Percentiles rank a stretch among this genome's conserved stretches.
Conservation (phyloP, 2,329 filamentous ascomycete genomes). For the Alternaria triticina region DNA sequence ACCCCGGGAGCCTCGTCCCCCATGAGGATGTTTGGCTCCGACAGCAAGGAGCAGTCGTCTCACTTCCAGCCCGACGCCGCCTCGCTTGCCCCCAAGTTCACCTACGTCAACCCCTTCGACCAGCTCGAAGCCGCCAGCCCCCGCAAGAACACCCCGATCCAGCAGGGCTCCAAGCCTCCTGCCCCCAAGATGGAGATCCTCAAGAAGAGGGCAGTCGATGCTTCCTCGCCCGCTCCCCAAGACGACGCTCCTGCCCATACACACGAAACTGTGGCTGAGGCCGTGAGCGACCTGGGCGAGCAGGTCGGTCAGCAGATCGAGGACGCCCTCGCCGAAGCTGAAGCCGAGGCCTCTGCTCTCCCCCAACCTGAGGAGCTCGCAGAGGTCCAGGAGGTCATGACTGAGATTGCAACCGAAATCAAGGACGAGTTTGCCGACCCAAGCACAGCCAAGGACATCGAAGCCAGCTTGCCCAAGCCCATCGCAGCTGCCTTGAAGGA, state of each 20-base stretch:
- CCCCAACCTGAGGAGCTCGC: constrained; percentile 55
- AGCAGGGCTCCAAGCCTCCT: constrained; percentile 26
- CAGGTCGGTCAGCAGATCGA: constrained; percentile 67
- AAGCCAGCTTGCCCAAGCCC: constrained; percentile 59
- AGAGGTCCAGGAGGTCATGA: constrained; percentile 62
- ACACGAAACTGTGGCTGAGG: constrained; percentile 72
- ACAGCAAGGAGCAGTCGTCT: constrained; percentile 50
- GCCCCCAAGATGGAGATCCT: constrained; percentile 53
- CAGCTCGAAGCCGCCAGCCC: constrained; percentile 71
- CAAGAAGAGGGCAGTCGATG: constrained; percentile 52
- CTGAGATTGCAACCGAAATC: constrained; percentile 55
- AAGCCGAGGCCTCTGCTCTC: constrained; percentile 42
- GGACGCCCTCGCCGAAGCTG: constrained; percentile 65
- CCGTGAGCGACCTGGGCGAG: constrained; percentile 69
- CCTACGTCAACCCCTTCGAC: constrained; percentile 75
- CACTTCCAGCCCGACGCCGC: constrained; percentile 41
- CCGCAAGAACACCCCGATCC: constrained; percentile 54
- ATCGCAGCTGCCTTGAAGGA: constrained; percentile 64
- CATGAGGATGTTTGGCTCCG: constrained; percentile 45
- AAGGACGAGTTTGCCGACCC: constrained; percentile 60
- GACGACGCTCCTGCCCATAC: constrained; percentile 32
- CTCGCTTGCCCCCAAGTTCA: constrained; percentile 61
- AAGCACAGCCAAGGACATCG: constrained; percentile 60
- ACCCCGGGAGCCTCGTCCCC: constrained; percentile 34
- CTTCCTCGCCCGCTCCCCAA: constrained; percentile 35